Base-by-base conservation (phyloP, 768 basidiomycete species). In the Podaxis sp. region DNA sequence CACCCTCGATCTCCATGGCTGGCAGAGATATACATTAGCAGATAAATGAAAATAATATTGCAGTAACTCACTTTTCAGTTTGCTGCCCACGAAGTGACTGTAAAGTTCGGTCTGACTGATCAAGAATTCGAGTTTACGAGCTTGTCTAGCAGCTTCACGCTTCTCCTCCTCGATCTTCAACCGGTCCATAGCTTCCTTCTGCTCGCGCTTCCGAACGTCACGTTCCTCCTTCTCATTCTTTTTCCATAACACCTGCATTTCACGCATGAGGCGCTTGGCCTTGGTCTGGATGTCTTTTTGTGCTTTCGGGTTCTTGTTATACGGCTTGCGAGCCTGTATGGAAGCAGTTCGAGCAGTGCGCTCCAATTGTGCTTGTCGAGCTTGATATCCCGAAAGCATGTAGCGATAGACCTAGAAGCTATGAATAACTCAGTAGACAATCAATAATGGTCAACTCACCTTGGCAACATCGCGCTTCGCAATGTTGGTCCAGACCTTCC, bases 91-190 rank as follows among this genome's bases (percentile, higher is more conserved):
- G 83, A 99, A 99, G 78, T 99, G 97, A 67, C 93, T 95, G 76
- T 99, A 99, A 7, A 99, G 84, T 73, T 99, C 97, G 3, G 97
- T 99, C 76, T 99, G 96, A 63, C 93, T 98, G 74, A 99, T 95
- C 75, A 99, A 80, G 78, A 99, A 99, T 77, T 99, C 97, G 26
- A 99, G 86, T 75, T 99, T 98, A 67, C 96, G 85, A 12, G 95
- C 93, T 74, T 96, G 94, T 57, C 97, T 82, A 42, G 95, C 91
- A 12, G 92, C 90, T 76, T 99, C 97, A 46, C 96, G 84, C 71
- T 88, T 92, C 76, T 97, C 95, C 73, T 96, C 95, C 74, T 96
- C 95, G 36, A 93, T 76, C 74, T 88, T 92, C 24, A 92, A 85
- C 56, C 93, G 86, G 69, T 96, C 94, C 68, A 87, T 82, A 11